phyloP scores from a whole-genome alignment of 768 basidiomycete genomes.

The Candolleomyces eurysporus region DNA sequence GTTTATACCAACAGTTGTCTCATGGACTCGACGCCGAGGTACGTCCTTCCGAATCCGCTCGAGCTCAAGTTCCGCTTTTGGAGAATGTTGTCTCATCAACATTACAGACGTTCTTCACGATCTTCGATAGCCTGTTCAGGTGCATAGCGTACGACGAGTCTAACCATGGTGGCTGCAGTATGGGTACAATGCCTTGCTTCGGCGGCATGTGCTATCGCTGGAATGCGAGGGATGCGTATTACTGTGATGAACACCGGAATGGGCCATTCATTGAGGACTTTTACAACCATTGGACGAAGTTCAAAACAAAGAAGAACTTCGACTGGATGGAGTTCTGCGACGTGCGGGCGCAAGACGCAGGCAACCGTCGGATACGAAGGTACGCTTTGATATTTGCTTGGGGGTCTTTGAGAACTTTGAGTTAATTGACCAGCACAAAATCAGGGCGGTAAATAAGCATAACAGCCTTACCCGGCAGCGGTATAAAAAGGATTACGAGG shows the following conservation, averaged over 20 bases:
- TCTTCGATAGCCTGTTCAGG: constrained; percentile 19
- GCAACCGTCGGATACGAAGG: neutral
- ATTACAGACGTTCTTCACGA: constrained; percentile 15
- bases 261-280: constrained; percentile 16
- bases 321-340: constrained; percentile 17
- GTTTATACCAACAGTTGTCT: neutral
- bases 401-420: neutral
- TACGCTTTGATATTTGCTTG: neutral
- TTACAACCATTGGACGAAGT: constrained; percentile 21
- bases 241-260: neutral
- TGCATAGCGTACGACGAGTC: constrained; percentile 23
- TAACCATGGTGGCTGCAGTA: constrained; percentile 11
- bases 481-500: neutral
- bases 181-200: constrained; percentile 11
- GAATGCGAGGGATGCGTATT: constrained; percentile 14
- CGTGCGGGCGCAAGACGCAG: neutral
- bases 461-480: neutral
- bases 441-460: neutral
- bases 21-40: neutral
- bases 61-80: no score
- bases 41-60: neutral
- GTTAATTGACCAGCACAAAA: neutral
- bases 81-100: neutral
- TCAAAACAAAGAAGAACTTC: constrained; percentile 22
- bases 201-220: constrained; percentile 18